phyloP scores from a whole-genome alignment of 495 filamentous ascomycete species.

The Symbiotaphrina buchneri region DNA sequence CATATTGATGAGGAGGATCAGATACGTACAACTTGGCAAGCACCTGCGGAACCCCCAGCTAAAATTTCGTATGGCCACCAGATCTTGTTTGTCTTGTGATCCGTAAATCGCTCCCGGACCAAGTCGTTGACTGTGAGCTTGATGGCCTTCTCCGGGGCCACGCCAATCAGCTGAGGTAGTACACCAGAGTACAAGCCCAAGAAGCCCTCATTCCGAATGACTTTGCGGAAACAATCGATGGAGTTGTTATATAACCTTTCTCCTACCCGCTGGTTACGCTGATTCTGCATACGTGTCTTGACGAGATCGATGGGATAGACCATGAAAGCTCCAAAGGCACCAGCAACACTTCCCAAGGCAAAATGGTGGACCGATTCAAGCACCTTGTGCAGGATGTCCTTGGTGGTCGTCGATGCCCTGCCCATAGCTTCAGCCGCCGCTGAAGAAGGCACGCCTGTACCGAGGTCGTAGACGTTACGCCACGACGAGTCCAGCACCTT shows the following conservation, averaged over 20 bases:
- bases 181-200: slow-evolving; percentile 82
- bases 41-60: slow-evolving; percentile 79
- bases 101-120: slow-evolving; percentile 54
- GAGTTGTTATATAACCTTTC: slow-evolving; percentile 91
- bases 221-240: slow-evolving; percentile 76
- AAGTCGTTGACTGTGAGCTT: slow-evolving; percentile 96
- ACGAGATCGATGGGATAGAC: slow-evolving; percentile 98
- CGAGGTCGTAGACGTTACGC: slow-evolving; percentile 29
- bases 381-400: slow-evolving; percentile 31
- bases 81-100: slow-evolving; percentile 55
- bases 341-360: slow-evolving; percentile 64
- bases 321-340: slow-evolving; percentile 96
- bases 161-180: slow-evolving; percentile 82
- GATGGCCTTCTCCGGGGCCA: slow-evolving; percentile 96
- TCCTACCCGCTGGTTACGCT: slow-evolving; percentile 58
- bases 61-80: slow-evolving; percentile 49
- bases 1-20: neutral
- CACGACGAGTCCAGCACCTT: slow-evolving; percentile 90
- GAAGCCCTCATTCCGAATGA: slow-evolving; percentile 80
- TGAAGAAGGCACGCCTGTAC: slow-evolving; percentile 17
- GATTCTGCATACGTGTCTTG: slow-evolving; percentile 98
- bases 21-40: slow-evolving; percentile 76
- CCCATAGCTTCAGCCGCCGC: slow-evolving; percentile 21
- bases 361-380: slow-evolving; percentile 80
- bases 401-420: slow-evolving; percentile 21